Base-by-base conservation (phyloP, 306 rosid species). In the Sphenostylis stenocarpa region DNA sequence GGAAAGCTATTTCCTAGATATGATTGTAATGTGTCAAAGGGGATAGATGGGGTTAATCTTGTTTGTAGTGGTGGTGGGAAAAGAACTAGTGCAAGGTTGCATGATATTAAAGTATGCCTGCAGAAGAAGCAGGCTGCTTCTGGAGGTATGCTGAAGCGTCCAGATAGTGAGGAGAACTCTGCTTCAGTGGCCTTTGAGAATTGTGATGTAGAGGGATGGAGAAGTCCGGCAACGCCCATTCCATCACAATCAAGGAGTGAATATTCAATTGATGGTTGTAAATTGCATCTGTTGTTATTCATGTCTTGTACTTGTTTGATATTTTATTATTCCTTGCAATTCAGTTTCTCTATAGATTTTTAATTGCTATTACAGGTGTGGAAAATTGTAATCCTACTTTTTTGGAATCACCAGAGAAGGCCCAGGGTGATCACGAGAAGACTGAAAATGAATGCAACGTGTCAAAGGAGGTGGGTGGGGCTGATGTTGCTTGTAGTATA, bases 81-180 rank as follows among this genome's bases (percentile, higher is more conserved):
- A 38, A 61, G 75, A 75, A 21, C 33, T 57, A 47, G 77, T 52
- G 69, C 55, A 19, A 76, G 67, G 23, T 76, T 79, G 70, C 78
- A 12, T 44, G 75, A 73, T 66, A 62, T 80, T 14, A 51, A 61
- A 68, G 45, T 41, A 41, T 58, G 17, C 62, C 73, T 20, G 62
- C 74, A 74, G 70, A 79, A 61, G 72, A 70, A 61, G 67, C 75
- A 75, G 38, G 65, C 63, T 5, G 56, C 67, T 58, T 71, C 79
- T 57, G 61, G 80, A 53, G 52, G 53, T 83, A 29, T 60, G 62
- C 11, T 9, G 28, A 65, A 75, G 52, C 63, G 26, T 75, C 60
- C 34, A 56, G 48, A 20, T 34, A 58, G 70, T 67, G 43, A 66
- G 39, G 39, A 60, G 49, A 73, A 56, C 53, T 72, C 80, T 41